A percentile compares a stretch with the other conserved stretches of the same genome.
Evolutionary conservation across 2,329 filamentous ascomycete genomes (phyloP).

Genomic region (Scedosporium boydii): DNA sequence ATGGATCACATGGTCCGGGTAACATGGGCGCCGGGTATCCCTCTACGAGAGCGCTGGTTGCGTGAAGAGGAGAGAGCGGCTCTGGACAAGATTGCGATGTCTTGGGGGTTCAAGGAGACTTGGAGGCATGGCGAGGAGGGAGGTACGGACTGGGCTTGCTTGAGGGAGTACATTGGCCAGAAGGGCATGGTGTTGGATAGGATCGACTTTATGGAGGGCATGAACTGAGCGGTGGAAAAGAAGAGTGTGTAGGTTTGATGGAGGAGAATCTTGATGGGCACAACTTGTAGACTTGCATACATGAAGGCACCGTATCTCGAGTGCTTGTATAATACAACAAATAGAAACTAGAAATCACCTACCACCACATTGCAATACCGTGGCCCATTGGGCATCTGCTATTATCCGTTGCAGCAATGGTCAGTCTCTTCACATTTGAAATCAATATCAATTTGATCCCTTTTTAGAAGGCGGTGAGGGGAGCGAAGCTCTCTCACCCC

Average conservation of each 20-base stretch:
- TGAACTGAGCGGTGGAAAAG: slow-evolving; percentile 35
- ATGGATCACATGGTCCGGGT: slow-evolving; percentile 96
- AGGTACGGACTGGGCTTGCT: slow-evolving; percentile 77
- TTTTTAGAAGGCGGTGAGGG: not conserved
- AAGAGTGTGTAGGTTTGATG: not conserved
- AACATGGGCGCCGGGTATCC: slow-evolving; percentile 77
- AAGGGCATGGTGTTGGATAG: slow-evolving; percentile 86
- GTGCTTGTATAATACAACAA: not conserved
- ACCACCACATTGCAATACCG: not conserved
- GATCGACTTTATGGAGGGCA: slow-evolving; percentile 85
- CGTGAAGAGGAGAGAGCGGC: slow-evolving; percentile 84
- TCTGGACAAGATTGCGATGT: slow-evolving; percentile 73
- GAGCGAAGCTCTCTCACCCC: not conserved
- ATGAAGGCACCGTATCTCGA: not conserved
- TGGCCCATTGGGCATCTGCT: no score
- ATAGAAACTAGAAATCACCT: not conserved
- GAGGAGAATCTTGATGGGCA: not conserved
- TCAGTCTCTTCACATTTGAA: no score
- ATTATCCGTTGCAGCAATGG: no score
- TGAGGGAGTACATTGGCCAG: slow-evolving; percentile 73
- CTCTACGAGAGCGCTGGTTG: slow-evolving; percentile 73
- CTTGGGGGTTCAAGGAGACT: slow-evolving; percentile 83
- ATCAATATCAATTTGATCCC: not conserved
- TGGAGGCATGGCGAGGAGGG: slow-evolving; percentile 81
- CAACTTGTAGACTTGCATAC: not conserved